Percentiles rank a stretch among this genome's conserved stretches.
Evolutionary conservation across 75 land plant species (phyloP).

Genomic region (Azolla pinnata): DNA sequence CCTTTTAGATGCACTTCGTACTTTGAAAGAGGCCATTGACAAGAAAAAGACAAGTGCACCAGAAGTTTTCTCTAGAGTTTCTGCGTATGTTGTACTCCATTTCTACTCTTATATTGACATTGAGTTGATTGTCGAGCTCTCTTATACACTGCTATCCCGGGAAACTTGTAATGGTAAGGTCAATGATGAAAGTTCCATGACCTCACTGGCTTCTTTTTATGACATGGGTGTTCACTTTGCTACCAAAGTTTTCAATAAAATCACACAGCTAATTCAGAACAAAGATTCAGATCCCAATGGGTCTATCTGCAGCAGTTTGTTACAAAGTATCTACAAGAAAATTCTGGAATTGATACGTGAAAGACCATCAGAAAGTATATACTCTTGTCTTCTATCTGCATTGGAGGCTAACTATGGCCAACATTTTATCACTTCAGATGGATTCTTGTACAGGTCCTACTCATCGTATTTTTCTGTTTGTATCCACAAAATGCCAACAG

Average conservation of each 20-base stretch:
- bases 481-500: slow-evolving; percentile 30
- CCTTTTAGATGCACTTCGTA: not conserved
- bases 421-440: slow-evolving; percentile 7
- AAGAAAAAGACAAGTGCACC: not conserved
- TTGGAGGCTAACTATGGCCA: slow-evolving; percentile 12
- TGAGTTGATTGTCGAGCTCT: not conserved
- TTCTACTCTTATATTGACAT: not conserved
- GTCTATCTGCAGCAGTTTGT: not conserved
- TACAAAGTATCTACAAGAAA: not conserved
- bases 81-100: not conserved
- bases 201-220: too few species aligned
- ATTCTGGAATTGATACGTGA: slow-evolving; percentile 23
- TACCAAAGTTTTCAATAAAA: slow-evolving; percentile 26
- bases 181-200: not conserved
- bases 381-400: slow-evolving; percentile 46
- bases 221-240: slow-evolving; percentile 32
- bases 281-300: not conserved
- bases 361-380: slow-evolving; percentile 29
- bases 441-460: not conserved
- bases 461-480: slow-evolving; percentile 20
- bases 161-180: slow-evolving; percentile 2
- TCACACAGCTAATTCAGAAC: not conserved
- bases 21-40: not conserved
- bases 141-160: not conserved
- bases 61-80: not conserved